These are phyloP conservation scores for Phialophora expanda DNA, from an alignment of 2,329 filamentous ascomycete genomes.

Conservation along the genomic window DNA sequence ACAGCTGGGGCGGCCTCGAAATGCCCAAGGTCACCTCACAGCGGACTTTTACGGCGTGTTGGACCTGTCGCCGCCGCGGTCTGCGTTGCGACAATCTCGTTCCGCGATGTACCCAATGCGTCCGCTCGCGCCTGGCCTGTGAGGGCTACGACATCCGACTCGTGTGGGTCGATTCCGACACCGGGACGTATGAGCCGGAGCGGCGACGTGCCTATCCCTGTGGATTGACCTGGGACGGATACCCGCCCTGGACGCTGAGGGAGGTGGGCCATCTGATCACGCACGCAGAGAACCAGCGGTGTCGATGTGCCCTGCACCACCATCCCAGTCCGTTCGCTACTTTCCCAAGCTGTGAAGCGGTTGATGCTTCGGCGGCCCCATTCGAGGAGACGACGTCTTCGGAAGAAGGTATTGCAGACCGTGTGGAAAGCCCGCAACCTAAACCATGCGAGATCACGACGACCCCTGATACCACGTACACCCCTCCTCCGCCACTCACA, in stretches of 20 bases:
- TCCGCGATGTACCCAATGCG: constrained; percentile 20
- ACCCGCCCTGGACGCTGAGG: constrained; percentile 17
- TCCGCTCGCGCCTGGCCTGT: constrained; percentile 18
- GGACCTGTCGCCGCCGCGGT: constrained; percentile 26
- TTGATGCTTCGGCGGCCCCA: not conserved
- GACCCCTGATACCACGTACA: not conserved
- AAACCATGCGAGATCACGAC: not conserved
- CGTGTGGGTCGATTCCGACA: constrained; percentile 26
- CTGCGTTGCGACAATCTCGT: constrained; percentile 23
- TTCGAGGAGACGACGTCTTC: constrained; percentile 2
- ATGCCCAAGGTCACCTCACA: constrained; percentile 21
- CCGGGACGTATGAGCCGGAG: constrained; percentile 14
- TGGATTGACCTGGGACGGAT: constrained; percentile 20
- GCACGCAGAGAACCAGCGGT: constrained; percentile 10
- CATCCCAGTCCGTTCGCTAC: constrained; percentile 17
- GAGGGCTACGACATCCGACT: constrained; percentile 26
- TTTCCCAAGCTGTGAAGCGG: constrained; percentile 9
- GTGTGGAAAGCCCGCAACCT: constrained; percentile 3
- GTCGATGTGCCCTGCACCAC: constrained; percentile 18
- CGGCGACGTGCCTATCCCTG: constrained; percentile 26
- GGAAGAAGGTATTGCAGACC: not conserved
- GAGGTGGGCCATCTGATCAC: constrained; percentile 23
- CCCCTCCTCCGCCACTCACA: constrained; percentile 2
- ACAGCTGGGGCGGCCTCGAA: constrained; percentile 2
- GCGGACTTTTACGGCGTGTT: constrained; percentile 27